Evolutionary conservation across 106 monocot species (phyloP).

Genomic region (Triglochin maritima): DNA sequence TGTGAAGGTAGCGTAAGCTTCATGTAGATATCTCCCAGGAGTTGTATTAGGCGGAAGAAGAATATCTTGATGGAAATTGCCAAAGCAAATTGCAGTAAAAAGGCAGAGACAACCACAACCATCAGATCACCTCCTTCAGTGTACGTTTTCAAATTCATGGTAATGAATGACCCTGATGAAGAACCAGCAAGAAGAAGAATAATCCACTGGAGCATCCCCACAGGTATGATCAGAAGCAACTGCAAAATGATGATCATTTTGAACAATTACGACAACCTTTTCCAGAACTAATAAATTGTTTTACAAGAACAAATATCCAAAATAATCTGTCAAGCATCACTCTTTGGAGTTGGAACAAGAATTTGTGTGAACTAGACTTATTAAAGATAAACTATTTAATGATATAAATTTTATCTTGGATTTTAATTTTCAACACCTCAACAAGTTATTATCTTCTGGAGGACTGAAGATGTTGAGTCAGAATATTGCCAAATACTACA

Average conservation of each 20-base stretch:
- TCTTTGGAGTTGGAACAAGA: too few relatives aligned
- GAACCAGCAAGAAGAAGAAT: slow-evolving; percentile 54
- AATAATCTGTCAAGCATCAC: too few relatives aligned
- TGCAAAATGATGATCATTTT: slow-evolving; percentile 12
- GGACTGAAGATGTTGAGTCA: too few relatives aligned
- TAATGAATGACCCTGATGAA: slow-evolving; percentile 57
- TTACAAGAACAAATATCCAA: too few relatives aligned
- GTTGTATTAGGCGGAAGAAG: slow-evolving; percentile 54
- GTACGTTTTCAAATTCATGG: slow-evolving; percentile 46
- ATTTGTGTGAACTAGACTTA: too few relatives aligned
- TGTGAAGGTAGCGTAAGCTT: background rate
- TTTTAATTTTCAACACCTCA: too few relatives aligned
- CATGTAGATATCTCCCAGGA: background rate
- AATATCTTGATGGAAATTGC: slow-evolving; percentile 66
- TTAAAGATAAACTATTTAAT: too few relatives aligned
- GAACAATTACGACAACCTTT: too few relatives aligned
- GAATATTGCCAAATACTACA: too few relatives aligned
- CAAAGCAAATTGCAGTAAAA: slow-evolving; percentile 48
- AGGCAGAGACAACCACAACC: slow-evolving; percentile 43
- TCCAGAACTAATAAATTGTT: too few relatives aligned
- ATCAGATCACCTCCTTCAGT: slow-evolving; percentile 41
- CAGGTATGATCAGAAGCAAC: slow-evolving; percentile 63
- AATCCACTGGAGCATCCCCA: slow-evolving; percentile 61
- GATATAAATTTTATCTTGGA: too few relatives aligned
- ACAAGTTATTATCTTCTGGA: too few relatives aligned